phyloP scores from a whole-genome alignment of 2,329 filamentous ascomycete genomes.

The Diaporthe sp. region DNA sequence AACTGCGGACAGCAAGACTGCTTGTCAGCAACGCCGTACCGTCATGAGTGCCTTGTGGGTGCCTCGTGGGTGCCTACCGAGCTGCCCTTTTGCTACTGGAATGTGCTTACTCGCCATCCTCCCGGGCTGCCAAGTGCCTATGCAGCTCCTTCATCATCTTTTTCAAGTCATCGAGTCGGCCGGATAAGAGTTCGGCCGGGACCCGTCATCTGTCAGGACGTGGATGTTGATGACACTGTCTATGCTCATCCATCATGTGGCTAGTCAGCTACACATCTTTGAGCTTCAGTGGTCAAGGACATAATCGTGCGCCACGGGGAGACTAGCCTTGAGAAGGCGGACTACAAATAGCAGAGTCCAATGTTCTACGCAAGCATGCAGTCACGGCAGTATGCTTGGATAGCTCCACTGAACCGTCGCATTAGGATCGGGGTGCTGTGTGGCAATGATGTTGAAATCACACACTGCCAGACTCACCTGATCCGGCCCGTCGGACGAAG shows the following conservation, averaged over 20 bases:
- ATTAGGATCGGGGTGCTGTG: not conserved
- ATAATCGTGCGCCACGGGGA: not conserved
- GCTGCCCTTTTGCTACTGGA: not conserved
- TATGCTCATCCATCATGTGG: not conserved
- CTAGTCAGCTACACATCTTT: not conserved
- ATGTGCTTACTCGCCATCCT: not conserved
- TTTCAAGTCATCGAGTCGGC: not conserved
- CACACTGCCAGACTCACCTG: not conserved
- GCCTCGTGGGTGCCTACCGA: not conserved
- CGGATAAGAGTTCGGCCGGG: not conserved
- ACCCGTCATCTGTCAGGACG: not conserved
- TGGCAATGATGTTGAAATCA: not conserved
- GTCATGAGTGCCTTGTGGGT: not conserved
- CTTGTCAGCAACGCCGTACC: not conserved
- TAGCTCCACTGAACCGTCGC: not conserved
- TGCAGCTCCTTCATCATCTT: not conserved
- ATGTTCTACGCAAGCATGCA: not conserved
- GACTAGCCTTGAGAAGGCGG: not conserved
- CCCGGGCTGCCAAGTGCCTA: not conserved
- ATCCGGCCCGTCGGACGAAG: not conserved
- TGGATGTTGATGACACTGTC: no score
- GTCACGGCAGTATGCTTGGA: not conserved
- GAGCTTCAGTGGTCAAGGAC: not conserved
- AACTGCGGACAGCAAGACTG: not conserved
- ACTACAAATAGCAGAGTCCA: not conserved